Percentiles rank a stretch among this genome's conserved stretches.
These are phyloP conservation scores for Nicotiana attenuata DNA, from an alignment of 257 asterid species.

Conservation along the genomic window DNA sequence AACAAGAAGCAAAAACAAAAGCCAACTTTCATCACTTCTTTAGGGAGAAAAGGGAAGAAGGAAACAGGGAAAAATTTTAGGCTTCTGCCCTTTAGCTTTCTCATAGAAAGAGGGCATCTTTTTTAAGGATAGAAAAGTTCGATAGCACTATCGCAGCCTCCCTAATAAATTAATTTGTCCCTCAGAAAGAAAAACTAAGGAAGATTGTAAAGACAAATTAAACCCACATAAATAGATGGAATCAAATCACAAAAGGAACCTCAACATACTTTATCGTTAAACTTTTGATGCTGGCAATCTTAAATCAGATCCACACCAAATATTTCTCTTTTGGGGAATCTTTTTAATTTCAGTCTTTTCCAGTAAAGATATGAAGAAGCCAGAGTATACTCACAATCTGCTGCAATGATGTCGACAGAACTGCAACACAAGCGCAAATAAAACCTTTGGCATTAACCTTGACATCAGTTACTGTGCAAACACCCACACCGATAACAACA, in stretches of 20 bases:
- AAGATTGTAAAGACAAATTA: background rate
- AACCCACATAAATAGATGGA: background rate
- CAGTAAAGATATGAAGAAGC: background rate
- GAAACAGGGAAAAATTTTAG: background rate
- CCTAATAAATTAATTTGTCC: background rate
- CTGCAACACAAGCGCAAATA: constrained; percentile 87
- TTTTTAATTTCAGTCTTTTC: background rate
- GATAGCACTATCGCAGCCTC: background rate
- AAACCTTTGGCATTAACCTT: constrained; percentile 86
- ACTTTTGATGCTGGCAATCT: background rate
- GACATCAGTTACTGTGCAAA: constrained; percentile 96
- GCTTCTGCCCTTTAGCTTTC: background rate
- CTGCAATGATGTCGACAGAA: constrained; percentile 78
- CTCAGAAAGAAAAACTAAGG: background rate
- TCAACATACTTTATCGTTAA: background rate
- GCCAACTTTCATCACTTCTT: background rate
- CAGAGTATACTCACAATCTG: constrained; percentile 69
- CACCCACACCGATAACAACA: constrained; percentile 95
- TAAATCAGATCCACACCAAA: background rate
- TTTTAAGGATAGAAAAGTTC: background rate
- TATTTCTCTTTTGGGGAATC: background rate
- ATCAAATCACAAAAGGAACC: background rate
- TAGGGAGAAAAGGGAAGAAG: background rate
- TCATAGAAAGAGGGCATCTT: background rate
- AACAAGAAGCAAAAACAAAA: background rate